Evolutionary conservation across 1,284 basidiomycete genomes (phyloP), one percentile per base, ranked within the genome.

Genomic region (Pascua guehoae): DNA sequence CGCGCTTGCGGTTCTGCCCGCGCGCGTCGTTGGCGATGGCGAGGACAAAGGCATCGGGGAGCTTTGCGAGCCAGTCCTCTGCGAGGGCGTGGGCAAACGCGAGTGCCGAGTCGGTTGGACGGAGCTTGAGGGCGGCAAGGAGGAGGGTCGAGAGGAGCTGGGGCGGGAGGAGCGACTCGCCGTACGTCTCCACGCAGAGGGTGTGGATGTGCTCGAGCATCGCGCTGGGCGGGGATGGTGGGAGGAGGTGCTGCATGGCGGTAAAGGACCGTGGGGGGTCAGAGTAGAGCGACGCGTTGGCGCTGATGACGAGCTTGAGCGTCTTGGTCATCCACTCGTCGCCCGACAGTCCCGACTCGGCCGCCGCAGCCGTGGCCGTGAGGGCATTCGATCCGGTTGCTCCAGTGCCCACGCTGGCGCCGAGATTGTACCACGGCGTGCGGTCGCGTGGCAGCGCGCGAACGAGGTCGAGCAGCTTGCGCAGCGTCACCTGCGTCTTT

Each of bases 311-410:
- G 32, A 75, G 62, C 56, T 74, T 75, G 58, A 73, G 61, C 14
- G 64, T 66, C 61, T 74, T 74, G 58, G 68, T 66, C 41, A 66
- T 49, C 70, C 71, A 73, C 53, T 71, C 69, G 12, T 66, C 65
- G 16, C 51, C 54, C 9, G 55, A 52, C 10, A 42, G 17, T 11
- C 17, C 16, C 32, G 32, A 18, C 41, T 60, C 51, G 36, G 51
- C 50, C 15, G 47, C 41, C 10, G 46, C 32, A 10, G 17, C 16
- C 32, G 32, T 37, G 15, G 41, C 44, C 3, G 16, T 16, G 12
- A 37, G 8, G 11, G 52, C 9, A 9, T 50, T 46, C 4, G 24
- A 32, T 32, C 24, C 24, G 24, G 24, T 7, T 32, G 4, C 24
- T 7, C 24, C 24, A 4, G 24, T 32, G 24, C 24, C 24, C 7